Evolutionary conservation across 768 basidiomycete genomes (phyloP).

Genomic region (Coprinopsis marcescibilis): DNA sequence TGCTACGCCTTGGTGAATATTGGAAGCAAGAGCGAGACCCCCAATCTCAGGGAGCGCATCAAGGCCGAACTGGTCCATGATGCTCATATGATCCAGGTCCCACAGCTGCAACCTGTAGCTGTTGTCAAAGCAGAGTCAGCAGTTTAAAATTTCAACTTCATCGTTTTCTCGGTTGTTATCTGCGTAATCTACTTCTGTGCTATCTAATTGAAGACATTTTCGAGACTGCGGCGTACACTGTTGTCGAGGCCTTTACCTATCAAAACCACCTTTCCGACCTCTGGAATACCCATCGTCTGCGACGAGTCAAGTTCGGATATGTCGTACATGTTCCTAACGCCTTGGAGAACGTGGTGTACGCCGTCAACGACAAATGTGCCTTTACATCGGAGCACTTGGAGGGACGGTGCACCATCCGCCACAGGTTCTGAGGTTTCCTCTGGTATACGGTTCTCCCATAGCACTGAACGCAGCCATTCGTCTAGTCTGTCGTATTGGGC

Average conservation of each 20-base stretch:
- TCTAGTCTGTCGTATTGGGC: conserved; percentile 53
- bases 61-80: conserved; percentile 31
- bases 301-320: conserved; percentile 39
- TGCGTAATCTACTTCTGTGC: conserved; percentile 1
- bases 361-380: conserved; percentile 65
- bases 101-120: conserved; percentile 1
- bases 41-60: conserved; percentile 27
- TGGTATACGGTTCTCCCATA: conserved; percentile 73
- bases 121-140: conserved; percentile 3
- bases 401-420: conserved; percentile 12
- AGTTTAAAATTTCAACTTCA: background rate
- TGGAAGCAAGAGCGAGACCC: conserved; percentile 18
- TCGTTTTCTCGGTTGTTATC: too few relatives aligned
- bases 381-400: conserved; percentile 83
- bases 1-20: conserved; percentile 46
- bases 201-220: conserved; percentile 24
- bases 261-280: conserved; percentile 75
- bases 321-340: conserved; percentile 89
- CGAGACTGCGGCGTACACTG: conserved; percentile 48
- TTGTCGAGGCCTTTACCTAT: conserved; percentile 78
- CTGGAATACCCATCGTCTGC: conserved; percentile 43
- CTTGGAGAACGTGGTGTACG: conserved; percentile 74
- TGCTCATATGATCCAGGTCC: conserved; percentile 18
- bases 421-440: conserved; percentile 13
- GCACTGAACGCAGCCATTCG: conserved; percentile 69